Base-by-base conservation (phyloP, 192 early-diverging fungal genomes). In the Rhizophagus clarus region DNA sequence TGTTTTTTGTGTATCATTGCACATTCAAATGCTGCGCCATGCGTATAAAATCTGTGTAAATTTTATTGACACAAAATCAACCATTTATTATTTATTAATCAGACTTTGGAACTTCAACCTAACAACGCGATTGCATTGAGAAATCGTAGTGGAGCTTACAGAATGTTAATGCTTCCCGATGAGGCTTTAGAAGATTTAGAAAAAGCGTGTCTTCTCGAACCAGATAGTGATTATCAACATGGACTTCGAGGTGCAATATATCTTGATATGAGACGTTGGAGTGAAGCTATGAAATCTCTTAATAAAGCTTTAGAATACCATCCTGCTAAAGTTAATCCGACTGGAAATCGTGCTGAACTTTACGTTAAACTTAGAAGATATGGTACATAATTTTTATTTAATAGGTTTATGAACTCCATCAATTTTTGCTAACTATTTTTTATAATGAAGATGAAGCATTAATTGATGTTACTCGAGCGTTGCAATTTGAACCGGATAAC, bases 391-490 rank as follows among this genome's bases (percentile, higher is more conserved):
- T 56, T 56, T 56, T 56, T 56, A 5, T 22, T 56, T 45, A 11
- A 45, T 42, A 8, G 40, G 10, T 42, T 45, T 0, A 40, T 37
- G 7, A 12, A 1, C 0, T 45, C 42, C 9, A 12, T 12, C 42
- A 45, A 45, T 45, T 12, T 10, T 45, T 45, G 2, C 42, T 45
- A 45, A 45, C 11, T 45, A 4, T 17, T 56, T 56, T 56, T 56
- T 20, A 56, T 56, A n/a, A 20, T 20, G 14, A 56, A 56, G 64
- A 74, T 24, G 72, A 49, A 51, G 72, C 72, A 49, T 74, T 74
- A 31, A 24, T 15, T 14, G 72, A 74, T 40, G 22, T 74, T 26
- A 29, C 2, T 32, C 8, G 15, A 17, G 24, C 47, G 8, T 56
- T 74, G 10, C 20, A 45, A 60, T 15, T 26, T 24, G 40, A 56